Evolutionary conservation across 805 yeast genomes (phyloP).

Genomic region (Saccharomycopsis javanensis): DNA sequence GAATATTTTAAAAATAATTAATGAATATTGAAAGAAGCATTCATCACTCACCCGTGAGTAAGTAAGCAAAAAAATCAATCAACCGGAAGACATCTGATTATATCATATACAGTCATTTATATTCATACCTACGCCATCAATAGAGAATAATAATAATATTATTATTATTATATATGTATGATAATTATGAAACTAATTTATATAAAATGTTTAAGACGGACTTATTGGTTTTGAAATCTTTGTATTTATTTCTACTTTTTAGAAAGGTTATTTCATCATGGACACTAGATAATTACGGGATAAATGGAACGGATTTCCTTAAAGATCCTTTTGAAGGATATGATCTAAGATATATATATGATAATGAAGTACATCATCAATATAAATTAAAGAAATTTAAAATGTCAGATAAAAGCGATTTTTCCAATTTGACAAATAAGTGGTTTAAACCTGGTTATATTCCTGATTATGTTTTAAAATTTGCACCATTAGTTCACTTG

Average conservation of each 20-base stretch:
- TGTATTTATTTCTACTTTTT: background rate
- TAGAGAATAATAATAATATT: background rate
- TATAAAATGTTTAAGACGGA: background rate
- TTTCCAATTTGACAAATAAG: background rate
- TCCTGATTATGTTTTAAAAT: constrained; percentile 53
- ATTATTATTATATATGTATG: background rate
- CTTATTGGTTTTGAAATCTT: background rate
- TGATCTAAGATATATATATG: constrained; percentile 6
- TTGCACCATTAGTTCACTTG: constrained; percentile 71
- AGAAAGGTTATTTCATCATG: background rate
- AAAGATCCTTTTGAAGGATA: constrained; percentile 11
- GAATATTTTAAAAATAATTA: background rate
- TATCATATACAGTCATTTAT: background rate
- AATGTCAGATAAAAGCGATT: background rate
- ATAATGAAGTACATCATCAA: background rate
- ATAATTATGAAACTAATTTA: background rate
- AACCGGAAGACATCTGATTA: background rate
- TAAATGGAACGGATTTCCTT: background rate
- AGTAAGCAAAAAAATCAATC: background rate
- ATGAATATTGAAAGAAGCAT: background rate
- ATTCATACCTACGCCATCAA: background rate
- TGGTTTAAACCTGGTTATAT: constrained; percentile 37
- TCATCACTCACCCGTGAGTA: background rate
- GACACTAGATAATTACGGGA: background rate
- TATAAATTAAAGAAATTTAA: background rate